phyloP scores from a whole-genome alignment of 2,329 filamentous ascomycete species.

The Pyrenophora tritici-repentis region DNA sequence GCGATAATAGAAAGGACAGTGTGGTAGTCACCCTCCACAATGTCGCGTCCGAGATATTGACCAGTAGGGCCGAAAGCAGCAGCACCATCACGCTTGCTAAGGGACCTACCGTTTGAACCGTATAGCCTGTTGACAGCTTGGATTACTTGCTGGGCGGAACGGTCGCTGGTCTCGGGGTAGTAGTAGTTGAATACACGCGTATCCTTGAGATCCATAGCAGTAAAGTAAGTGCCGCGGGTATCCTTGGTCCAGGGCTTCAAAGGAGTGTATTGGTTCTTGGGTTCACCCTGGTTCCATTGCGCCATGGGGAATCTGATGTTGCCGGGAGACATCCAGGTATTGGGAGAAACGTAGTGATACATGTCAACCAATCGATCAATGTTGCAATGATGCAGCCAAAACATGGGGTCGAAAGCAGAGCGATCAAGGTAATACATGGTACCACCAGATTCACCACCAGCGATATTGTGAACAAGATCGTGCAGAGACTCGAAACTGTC shows the following conservation, averaged over 20 bases:
- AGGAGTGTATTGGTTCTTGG: conserved; percentile 59
- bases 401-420: conserved; percentile 78
- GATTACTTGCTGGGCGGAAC: conserved; percentile 28
- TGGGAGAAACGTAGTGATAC: conserved; percentile 75
- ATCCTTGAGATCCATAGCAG: conserved; percentile 36
- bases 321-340: conserved; percentile 65
- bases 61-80: conserved; percentile 15
- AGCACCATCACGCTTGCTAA: conserved; percentile 32
- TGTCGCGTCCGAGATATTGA: conserved; percentile 39
- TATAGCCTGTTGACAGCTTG: conserved; percentile 39
- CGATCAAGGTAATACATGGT: conserved; percentile 75
- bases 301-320: conserved; percentile 38
- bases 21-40: conserved; percentile 45
- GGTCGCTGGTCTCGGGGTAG: conserved; percentile 43
- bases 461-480: conserved; percentile 42
- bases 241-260: conserved; percentile 46
- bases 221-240: conserved; percentile 53
- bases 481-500: conserved; percentile 47
- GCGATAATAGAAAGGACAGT: conserved; percentile 40
- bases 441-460: conserved; percentile 57
- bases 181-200: conserved; percentile 51
- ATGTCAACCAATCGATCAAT: conserved; percentile 64
- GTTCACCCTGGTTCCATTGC: conserved; percentile 50
- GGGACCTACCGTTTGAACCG: conserved; percentile 48
- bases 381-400: conserved; percentile 49